phyloP scores from a whole-genome alignment of 2,329 filamentous ascomycete species.

The Botrytis sinoallii region DNA sequence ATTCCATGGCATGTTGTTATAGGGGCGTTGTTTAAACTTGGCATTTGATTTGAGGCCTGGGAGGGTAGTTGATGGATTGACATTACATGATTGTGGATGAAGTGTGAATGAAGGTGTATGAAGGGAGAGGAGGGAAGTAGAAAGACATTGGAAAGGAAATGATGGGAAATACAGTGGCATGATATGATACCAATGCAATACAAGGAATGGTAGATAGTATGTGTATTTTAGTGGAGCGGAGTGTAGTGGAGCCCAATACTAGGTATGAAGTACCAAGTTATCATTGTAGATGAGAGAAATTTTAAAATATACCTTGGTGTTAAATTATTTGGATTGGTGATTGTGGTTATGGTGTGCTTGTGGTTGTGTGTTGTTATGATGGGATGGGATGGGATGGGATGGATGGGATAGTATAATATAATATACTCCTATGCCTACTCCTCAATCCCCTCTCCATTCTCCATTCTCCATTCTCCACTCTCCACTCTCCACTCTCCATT shows the following conservation, averaged over 20 bases:
- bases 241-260: neutral
- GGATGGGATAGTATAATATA: too few relatives aligned
- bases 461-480: too few relatives aligned
- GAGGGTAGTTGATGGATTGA: neutral
- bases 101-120: neutral
- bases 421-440: too few relatives aligned
- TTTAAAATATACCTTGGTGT: neutral
- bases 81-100: neutral
- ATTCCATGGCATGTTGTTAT: neutral
- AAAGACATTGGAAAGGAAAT: constrained; percentile 3
- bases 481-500: too few relatives aligned
- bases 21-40: constrained; percentile 11
- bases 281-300: neutral
- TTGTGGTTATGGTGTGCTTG: too few relatives aligned
- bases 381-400: too few relatives aligned
- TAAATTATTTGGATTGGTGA: neutral
- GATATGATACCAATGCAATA: neutral
- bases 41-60: neutral
- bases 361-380: too few relatives aligned
- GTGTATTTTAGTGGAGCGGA: neutral
- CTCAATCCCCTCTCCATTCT: too few relatives aligned
- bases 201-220: neutral
- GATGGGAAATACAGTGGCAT: neutral
- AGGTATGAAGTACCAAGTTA: neutral
- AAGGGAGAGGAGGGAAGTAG: neutral